These are phyloP conservation scores for Calocybe gangraenosa DNA, from an alignment of 768 basidiomycete genomes.

Conservation along the genomic window DNA sequence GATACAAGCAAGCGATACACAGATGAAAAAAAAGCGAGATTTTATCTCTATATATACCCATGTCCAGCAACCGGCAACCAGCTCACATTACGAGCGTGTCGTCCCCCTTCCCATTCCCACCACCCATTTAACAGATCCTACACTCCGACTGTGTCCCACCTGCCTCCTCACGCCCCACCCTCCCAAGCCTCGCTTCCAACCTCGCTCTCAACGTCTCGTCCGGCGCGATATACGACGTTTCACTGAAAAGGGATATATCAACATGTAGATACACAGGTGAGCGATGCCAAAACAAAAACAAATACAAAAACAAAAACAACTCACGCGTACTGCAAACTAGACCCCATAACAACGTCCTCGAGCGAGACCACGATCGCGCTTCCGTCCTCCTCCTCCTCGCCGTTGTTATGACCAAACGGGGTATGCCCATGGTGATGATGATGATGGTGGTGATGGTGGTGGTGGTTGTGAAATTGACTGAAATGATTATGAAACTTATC, in stretches of 20 bases:
- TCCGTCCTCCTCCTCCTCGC: not conserved
- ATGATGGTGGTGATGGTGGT: not conserved
- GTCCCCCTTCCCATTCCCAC: too few relatives aligned
- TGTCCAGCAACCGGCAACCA: too few relatives aligned
- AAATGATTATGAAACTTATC: too few relatives aligned
- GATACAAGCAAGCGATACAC: too few relatives aligned
- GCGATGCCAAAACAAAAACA: too few relatives aligned
- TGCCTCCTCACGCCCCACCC: conserved; percentile 22
- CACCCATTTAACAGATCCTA: too few relatives aligned
- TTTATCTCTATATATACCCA: too few relatives aligned
- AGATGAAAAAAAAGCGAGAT: too few relatives aligned
- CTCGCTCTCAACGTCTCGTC: conserved; percentile 43
- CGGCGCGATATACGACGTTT: conserved; percentile 40
- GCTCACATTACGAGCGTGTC: too few relatives aligned
- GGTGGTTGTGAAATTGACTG: not conserved
- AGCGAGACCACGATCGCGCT: conserved; percentile 30
- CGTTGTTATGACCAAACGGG: not conserved
- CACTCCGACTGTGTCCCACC: too few relatives aligned
- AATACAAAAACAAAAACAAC: conserved; percentile 19
- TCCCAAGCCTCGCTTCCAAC: conserved; percentile 41
- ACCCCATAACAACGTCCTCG: conserved; percentile 35
- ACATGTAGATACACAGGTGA: too few relatives aligned
- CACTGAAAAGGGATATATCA: too few relatives aligned
- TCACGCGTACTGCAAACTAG: conserved; percentile 51
- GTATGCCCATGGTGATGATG: not conserved